Evolutionary conservation across 2,329 filamentous ascomycete genomes (phyloP).

Genomic region (Beauveria sp.): DNA sequence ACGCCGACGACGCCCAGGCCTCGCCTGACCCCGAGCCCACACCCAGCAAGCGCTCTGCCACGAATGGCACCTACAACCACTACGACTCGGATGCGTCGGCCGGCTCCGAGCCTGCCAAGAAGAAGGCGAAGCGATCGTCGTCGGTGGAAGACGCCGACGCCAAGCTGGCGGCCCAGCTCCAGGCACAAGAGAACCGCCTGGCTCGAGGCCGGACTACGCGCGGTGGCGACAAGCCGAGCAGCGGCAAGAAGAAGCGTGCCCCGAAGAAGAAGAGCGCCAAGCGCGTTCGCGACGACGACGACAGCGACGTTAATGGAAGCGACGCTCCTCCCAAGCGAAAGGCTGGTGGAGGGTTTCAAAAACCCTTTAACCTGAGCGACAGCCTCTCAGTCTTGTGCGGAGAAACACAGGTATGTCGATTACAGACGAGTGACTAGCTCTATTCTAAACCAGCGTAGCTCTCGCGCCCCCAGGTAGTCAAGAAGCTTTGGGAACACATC

Average conservation of each 20-base stretch:
- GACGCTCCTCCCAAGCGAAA: slow-evolving; percentile 63
- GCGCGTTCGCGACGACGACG: slow-evolving; percentile 69
- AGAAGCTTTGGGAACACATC: slow-evolving; percentile 94
- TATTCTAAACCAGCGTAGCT: slow-evolving; percentile 43
- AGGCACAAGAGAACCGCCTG: slow-evolving; percentile 80
- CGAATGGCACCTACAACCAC: slow-evolving; percentile 26
- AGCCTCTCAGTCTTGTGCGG: slow-evolving; percentile 64
- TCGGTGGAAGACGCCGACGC: slow-evolving; percentile 70
- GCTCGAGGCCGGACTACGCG: slow-evolving; percentile 64
- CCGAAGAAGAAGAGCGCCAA: slow-evolving; percentile 67
- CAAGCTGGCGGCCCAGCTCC: slow-evolving; percentile 74
- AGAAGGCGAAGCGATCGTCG: slow-evolving; percentile 60
- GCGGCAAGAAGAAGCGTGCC: slow-evolving; percentile 58
- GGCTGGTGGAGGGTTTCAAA: slow-evolving; percentile 88
- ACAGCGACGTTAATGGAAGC: slow-evolving; percentile 65
- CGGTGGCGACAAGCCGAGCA: slow-evolving; percentile 52
- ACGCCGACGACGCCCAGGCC: slow-evolving; percentile 39
- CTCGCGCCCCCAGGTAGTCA: slow-evolving; percentile 90
- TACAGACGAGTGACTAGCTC: background rate
- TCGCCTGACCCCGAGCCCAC: slow-evolving; percentile 24
- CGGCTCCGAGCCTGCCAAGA: slow-evolving; percentile 40
- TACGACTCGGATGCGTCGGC: slow-evolving; percentile 41
- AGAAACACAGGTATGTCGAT: slow-evolving; percentile 51
- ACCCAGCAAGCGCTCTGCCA: slow-evolving; percentile 26
- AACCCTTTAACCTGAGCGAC: slow-evolving; percentile 67